Evolutionary conservation across 805 yeast genomes (phyloP), one percentile per base, ranked within the genome.

Genomic region (Monosporozyma unispora): DNA sequence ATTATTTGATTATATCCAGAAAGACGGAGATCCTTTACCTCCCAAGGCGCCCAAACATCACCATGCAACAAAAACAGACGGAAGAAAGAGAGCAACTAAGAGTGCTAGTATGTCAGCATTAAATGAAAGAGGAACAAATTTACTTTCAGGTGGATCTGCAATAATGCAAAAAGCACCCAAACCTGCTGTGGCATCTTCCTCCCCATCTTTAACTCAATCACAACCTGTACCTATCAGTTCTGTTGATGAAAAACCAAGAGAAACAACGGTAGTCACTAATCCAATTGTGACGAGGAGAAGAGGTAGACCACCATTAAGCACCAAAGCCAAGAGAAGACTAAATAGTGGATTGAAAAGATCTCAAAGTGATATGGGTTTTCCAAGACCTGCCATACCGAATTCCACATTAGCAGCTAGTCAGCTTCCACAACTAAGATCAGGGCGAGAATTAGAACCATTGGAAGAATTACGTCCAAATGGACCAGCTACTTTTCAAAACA

Each of bases 1-100:
- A 0, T 69, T 89, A 16, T 81, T 90, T 53, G 82, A 81, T 33
- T 84, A 78, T 59, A 68, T 67, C 55, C 67, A 78, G 50, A 48
- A 72, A 46, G 71, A 78, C 59, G 79, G 84, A 54, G 62, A 71
- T 28, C 59, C 67, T 6, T 69, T 78, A 8, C 80, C 82, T 6
- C 81, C 83, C n/a, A 76, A 76, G 2, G 81, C 81, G 21, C 82
- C 84, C 44, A 78, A 81, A 57, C 83, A 81, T 56, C 84, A 80
- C 46, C 82, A 84, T 59, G 81, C 84, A 8, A 73, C 85, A 2
- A 69, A 76, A 44, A 69, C 70, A 37, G 70, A 71, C 44, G 59
- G 63, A 41, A 50, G 59, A 23, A 60, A 58, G 37, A 54, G 53
- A 33, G 61, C 64, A n/a, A 52, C 55, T 2, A 63, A 62, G 61